Evolutionary conservation across 1,284 basidiomycete species (phyloP).

Genomic region (Cronartium quercuum): DNA sequence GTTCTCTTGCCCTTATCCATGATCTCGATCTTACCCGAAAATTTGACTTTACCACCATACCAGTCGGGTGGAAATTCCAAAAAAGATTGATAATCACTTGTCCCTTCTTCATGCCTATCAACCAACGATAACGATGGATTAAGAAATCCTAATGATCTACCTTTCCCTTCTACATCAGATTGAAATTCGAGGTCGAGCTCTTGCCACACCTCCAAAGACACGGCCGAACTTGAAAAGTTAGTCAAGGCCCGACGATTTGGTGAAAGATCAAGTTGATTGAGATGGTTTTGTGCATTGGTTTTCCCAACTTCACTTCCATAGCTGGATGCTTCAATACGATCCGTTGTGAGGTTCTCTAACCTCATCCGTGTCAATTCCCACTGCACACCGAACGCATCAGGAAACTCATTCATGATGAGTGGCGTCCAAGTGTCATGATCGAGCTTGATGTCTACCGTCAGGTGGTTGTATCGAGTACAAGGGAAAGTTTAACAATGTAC

Average conservation of each 20-base stretch:
- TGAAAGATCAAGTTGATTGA: too few species aligned
- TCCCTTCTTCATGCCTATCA: background rate
- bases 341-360: background rate
- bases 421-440: too few species aligned
- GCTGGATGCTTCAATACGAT: background rate
- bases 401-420: too few species aligned
- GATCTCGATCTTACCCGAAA: background rate
- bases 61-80: too few species aligned
- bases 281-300: too few species aligned
- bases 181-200: background rate
- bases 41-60: background rate
- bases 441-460: too few species aligned
- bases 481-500: too few species aligned
- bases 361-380: background rate
- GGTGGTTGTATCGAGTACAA: too few species aligned
- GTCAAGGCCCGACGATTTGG: too few species aligned
- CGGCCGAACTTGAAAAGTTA: background rate
- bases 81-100: too few species aligned
- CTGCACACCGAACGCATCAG: background rate
- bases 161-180: background rate
- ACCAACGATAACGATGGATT: background rate
- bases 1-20: background rate
- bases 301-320: too few species aligned
- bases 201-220: background rate
- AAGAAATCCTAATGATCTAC: background rate